Base-by-base conservation (phyloP, 2,329 filamentous ascomycete genomes). In the Harringtonia aguacate region DNA sequence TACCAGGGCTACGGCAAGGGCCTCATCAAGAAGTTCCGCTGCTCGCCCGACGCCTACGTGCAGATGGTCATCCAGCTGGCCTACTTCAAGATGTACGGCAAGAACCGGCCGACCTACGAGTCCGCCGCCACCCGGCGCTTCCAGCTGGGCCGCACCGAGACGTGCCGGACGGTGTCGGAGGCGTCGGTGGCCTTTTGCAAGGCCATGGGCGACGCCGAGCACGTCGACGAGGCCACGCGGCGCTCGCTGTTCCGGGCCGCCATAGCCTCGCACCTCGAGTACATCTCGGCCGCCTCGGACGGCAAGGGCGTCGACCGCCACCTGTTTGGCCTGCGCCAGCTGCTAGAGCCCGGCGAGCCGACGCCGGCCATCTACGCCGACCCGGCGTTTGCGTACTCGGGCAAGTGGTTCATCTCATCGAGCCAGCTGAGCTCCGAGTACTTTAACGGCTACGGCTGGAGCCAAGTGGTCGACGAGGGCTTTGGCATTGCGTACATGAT, bases 401-500 rank as follows among this genome's bases (percentile, higher is more conserved):
- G 75, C 58, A 87, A 82, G 14, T 98, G 92, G 92, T 95, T 80
- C 66, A 72, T 98, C 47, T 90, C 83, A 24, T 87, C 81, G 24
- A 87, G 80, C 48, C 94, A 98, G 69, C 70, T 98, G 61, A 92
- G 84, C 66, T 89, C 83, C 29, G 94, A 98, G 70, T 95, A 86
- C 72, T 98, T 97, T 68, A 98, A 98, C 62, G 92, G 94, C 21
- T 98, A 98, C 65, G 92, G 92, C 37, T 98, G 92, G 92, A 92
- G 85, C 60, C 90, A 98, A 70, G 92, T 98, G 42, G 84, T 97
- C 44, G 89, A 97, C 58, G 86, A 84, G 48, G 92, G 92, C 27
- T 98, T 92, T 66, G 92, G 92, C 52, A 94, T 98, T 59, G 92
- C 92, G 33, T 98, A 98, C 63, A 98, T 98, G 92, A 97, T 98